Evolutionary conservation across 2,329 filamentous ascomycete genomes (phyloP).

Genomic region (Periconia macrospinosa): DNA sequence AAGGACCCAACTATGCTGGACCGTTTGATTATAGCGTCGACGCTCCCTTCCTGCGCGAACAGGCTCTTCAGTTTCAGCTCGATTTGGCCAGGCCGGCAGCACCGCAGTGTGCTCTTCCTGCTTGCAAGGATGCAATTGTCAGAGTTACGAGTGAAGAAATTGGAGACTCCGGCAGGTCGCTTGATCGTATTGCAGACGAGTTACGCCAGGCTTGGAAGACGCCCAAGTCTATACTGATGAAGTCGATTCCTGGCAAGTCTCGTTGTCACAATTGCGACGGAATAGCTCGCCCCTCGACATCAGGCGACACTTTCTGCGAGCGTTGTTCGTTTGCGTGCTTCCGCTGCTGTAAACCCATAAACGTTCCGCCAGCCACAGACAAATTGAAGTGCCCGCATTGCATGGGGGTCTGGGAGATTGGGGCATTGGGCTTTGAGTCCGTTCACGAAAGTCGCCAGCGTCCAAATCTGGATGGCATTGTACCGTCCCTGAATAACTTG

Average conservation of each 20-base stretch:
- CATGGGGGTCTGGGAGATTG: slow-evolving; percentile 38
- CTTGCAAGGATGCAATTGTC: slow-evolving; percentile 34
- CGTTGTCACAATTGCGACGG: slow-evolving; percentile 39
- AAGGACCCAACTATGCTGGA: slow-evolving; percentile 47
- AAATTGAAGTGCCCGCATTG: slow-evolving; percentile 37
- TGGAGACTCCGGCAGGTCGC: slow-evolving; percentile 44
- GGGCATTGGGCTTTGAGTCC: slow-evolving; percentile 44
- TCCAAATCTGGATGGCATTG: slow-evolving; percentile 3
- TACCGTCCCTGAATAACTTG: slow-evolving; percentile 17
- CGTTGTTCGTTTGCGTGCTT: slow-evolving; percentile 48
- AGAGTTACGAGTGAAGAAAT: slow-evolving; percentile 41
- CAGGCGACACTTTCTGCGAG: slow-evolving; percentile 37
- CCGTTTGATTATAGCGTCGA: slow-evolving; percentile 37
- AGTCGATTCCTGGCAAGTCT: slow-evolving; percentile 26
- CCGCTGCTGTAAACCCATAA: slow-evolving; percentile 35
- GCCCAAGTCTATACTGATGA: background rate
- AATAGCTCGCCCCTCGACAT: slow-evolving; percentile 28
- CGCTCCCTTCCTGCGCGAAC: slow-evolving; percentile 24
- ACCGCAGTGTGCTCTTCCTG: slow-evolving; percentile 25
- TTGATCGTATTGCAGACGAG: slow-evolving; percentile 46
- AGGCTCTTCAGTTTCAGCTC: slow-evolving; percentile 38
- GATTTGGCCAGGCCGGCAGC: slow-evolving; percentile 16
- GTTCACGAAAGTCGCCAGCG: slow-evolving; percentile 10
- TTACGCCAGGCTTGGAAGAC: slow-evolving; percentile 33
- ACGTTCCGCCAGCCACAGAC: slow-evolving; percentile 16